Base-by-base conservation (phyloP, 2,329 filamentous ascomycete genomes). In the Colletotrichum eremochloae region DNA sequence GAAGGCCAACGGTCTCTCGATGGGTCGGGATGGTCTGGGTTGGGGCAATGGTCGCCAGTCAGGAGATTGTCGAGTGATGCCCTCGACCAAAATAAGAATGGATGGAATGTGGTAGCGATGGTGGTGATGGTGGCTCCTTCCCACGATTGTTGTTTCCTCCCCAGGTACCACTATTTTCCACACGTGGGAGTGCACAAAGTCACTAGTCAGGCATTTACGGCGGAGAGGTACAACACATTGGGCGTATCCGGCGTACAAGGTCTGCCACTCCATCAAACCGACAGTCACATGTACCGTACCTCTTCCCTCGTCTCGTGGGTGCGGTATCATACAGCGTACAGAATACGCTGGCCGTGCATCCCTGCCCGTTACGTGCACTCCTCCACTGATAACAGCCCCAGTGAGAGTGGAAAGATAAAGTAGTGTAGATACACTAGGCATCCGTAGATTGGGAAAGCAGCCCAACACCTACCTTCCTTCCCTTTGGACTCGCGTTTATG, bases 141-240 rank as follows among this genome's bases (percentile, higher is more conserved):
- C 31, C 53, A 38, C 48, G 29, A 38, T 58, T 72, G 66, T 69
- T 69, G 66, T 69, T 69, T 61, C 46, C 40, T 52, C 58, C 52
- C 65, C 62, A 61, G 67, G 40, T 72, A 55, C 66, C 60, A 72
- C 60, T 72, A 24, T n/a, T 62, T 72, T 31, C 60, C n/a, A 52
- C 70, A 70, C 70, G 70, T 70, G 70, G 66, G 60, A 72, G 55
- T 38, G 38, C 44, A 29, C 56, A 68, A 38, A 60, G 70, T 72
- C 53, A 1, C 66, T 48, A 36, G 40, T 9, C 31, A 8, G 24
- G 4, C 7, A 1, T 29, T 1, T 31, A 31, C 14, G 6, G 38
- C 1, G 46, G 5, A 52, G 24, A 20, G 38, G 24, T 60, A 72
- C 68, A 50, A 18, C 55, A 72, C 68, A 50, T 63, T 6, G 5